Evolutionary conservation across 495 filamentous ascomycete species (phyloP), one percentile per base, ranked within the genome.

Genomic region (Podospora sp.): DNA sequence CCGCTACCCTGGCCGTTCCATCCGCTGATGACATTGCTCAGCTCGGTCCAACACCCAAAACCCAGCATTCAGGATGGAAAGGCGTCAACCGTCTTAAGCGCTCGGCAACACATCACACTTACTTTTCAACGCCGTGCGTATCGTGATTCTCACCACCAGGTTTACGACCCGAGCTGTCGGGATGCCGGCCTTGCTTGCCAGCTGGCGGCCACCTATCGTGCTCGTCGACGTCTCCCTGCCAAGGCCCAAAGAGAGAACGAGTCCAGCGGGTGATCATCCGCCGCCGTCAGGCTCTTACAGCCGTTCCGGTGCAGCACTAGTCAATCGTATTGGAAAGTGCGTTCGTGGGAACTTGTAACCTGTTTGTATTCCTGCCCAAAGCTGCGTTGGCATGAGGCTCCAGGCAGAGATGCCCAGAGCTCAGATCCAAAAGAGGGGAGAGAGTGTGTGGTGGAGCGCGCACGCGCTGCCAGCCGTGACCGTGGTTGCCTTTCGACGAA

Each of bases 401-500:
- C 40, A 46, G 53, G 53, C 53, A 57, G 22, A 16, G 53, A 26
- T 57, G 53, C 53, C 53, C 53, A 24, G 53, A 57, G 53, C 11
- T 16, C 51, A 24, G 51, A 20, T 8, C 51, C 51, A 8, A 53
- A 7, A 53, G 20, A 53, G 20, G 51, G 24, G 6, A 53, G 14
- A 1, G 20, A 53, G 60, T 16, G 60, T 8, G 36, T 20, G 35
- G 36, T 18, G 36, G 36, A n/a, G 33, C 18, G 29, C 29, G 29
- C 29, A 33, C 29, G 40, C 40, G 40, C 40, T 65, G 51, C 66
- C 69, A 67, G 66, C 69, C 71, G 62, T 26, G 22, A 56, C 40
- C 60, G 51, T 35, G 51, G 59, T 56, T 16, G 40, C 35, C 55
- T 46, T 56, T 65, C 21, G 36, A 60, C 53, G 49, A 59, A 65